Percentiles rank a stretch among this genome's conserved stretches.
Evolutionary conservation across 345 rosid genomes (phyloP).

Genomic region (Bruguiera parviflora): DNA sequence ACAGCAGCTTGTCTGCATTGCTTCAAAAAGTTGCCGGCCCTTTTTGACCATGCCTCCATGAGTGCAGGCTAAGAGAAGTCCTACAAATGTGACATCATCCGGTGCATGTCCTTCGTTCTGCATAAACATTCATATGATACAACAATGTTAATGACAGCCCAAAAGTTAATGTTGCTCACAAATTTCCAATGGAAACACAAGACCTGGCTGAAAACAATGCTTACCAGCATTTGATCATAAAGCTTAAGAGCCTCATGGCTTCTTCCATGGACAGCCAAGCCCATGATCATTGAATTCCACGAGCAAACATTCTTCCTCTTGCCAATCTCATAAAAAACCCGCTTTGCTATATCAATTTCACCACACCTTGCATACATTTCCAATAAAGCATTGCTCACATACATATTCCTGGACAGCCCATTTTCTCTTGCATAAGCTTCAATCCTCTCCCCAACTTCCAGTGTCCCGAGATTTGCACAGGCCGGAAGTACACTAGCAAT

Average conservation of each 20-base stretch:
- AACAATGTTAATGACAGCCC: background rate
- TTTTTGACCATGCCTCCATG: conserved; percentile 62
- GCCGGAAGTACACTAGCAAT: conserved; percentile 69
- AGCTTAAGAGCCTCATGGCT: conserved; percentile 51
- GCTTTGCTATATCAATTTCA: conserved; percentile 49
- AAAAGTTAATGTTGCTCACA: background rate
- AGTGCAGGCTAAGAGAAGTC: conserved; percentile 73
- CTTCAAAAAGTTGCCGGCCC: conserved; percentile 49
- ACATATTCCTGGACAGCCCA: conserved; percentile 54
- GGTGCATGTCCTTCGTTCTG: conserved; percentile 54
- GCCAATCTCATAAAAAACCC: conserved; percentile 55
- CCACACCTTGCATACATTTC: conserved; percentile 81
- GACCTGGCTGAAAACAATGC: background rate
- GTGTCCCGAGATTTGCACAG: conserved; percentile 64
- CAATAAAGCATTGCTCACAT: conserved; percentile 56
- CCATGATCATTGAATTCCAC: conserved; percentile 85
- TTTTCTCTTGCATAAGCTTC: conserved; percentile 55
- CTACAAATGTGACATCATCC: conserved; percentile 76
- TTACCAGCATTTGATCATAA: conserved; percentile 66
- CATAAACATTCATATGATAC: background rate
- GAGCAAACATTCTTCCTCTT: conserved; percentile 60
- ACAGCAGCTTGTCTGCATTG: conserved; percentile 43
- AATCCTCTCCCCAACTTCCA: conserved; percentile 65
- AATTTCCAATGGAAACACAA: background rate
- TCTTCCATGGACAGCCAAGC: conserved; percentile 72